These are phyloP conservation scores for Barnettozyma wickerhamii DNA, from an alignment of 805 yeast species.

Conservation along the genomic window DNA sequence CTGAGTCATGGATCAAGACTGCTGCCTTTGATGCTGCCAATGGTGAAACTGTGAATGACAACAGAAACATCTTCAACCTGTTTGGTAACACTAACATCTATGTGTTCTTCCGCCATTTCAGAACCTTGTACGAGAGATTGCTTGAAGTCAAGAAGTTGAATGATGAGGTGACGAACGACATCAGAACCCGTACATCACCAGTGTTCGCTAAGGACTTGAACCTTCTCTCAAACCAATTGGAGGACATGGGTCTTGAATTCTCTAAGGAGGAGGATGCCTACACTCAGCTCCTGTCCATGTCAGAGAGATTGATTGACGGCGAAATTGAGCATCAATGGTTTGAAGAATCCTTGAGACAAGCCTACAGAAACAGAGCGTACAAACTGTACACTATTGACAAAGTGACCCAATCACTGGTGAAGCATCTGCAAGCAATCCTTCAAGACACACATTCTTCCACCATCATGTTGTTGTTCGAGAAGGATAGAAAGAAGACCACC, in stretches of 20 bases:
- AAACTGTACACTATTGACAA: constrained; percentile 91
- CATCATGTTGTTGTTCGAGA: constrained; percentile 75
- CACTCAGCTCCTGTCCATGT: constrained; percentile 67
- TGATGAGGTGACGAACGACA: constrained; percentile 66
- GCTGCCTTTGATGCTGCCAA: constrained; percentile 21
- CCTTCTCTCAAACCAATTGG: constrained; percentile 72
- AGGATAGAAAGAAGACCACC: constrained; percentile 57
- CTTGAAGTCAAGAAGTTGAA: constrained; percentile 71
- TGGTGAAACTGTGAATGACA: constrained; percentile 25
- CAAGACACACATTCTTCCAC: constrained; percentile 79
- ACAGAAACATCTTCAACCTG: constrained; percentile 61
- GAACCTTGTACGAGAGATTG: constrained; percentile 76
- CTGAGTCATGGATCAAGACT: constrained; percentile 27
- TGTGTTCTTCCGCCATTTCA: constrained; percentile 81
- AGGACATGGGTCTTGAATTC: constrained; percentile 75
- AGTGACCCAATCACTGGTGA: constrained; percentile 75
- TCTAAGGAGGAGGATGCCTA: constrained; percentile 62
- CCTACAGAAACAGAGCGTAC: constrained; percentile 89
- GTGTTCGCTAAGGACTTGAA: constrained; percentile 86
- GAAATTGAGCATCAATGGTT: constrained; percentile 91
- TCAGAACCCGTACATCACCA: constrained; percentile 56
- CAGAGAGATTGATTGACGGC: constrained; percentile 79
- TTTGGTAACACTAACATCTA: constrained; percentile 88
- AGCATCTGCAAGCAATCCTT: constrained; percentile 82
- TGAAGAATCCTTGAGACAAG: constrained; percentile 94